phyloP scores from a whole-genome alignment of 2,329 filamentous ascomycete species.

The Torrubiella hemipterigena region DNA sequence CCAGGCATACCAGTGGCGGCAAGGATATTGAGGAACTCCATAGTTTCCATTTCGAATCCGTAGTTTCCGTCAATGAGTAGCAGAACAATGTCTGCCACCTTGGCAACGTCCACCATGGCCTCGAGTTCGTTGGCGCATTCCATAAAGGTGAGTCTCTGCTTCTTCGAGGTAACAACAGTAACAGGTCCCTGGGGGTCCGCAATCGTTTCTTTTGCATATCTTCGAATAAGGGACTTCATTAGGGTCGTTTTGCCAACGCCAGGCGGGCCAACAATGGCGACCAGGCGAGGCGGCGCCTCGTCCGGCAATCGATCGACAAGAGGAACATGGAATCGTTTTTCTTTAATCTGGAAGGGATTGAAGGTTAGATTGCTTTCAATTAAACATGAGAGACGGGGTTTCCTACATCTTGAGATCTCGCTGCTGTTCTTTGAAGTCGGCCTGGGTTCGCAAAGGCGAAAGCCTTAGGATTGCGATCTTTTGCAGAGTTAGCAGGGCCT shows the following conservation, averaged over 20 bases:
- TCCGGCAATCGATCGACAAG: constrained; percentile 92
- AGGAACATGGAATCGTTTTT: constrained; percentile 91
- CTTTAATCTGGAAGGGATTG: constrained; percentile 55
- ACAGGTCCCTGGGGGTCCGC: constrained; percentile 83
- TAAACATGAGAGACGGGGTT: not conserved
- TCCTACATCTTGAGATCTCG: constrained; percentile 57
- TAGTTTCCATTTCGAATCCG: constrained; percentile 99
- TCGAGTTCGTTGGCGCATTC: constrained; percentile 97
- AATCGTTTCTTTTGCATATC: constrained; percentile 93
- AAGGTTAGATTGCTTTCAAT: constrained; percentile 11
- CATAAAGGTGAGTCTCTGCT: constrained; percentile 85
- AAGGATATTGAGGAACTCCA: constrained; percentile 95
- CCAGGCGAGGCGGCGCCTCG: constrained; percentile 85
- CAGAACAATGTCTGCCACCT: constrained; percentile 92
- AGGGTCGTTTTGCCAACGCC: constrained; percentile 94
- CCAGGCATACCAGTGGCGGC: constrained; percentile 95
- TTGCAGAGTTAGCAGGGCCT: no score
- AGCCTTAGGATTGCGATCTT: constrained; percentile 79
- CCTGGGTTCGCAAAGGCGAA: constrained; percentile 78
- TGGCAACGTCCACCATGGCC: constrained; percentile 92
- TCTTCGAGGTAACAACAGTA: constrained; percentile 93
- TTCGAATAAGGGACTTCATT: constrained; percentile 83
- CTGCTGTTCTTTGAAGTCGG: constrained; percentile 63
- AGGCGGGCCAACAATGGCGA: constrained; percentile 87
- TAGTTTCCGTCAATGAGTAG: constrained; percentile 99